Conservation (phyloP, 108 stramenopile species). For the Epipyxis sp. region DNA sequence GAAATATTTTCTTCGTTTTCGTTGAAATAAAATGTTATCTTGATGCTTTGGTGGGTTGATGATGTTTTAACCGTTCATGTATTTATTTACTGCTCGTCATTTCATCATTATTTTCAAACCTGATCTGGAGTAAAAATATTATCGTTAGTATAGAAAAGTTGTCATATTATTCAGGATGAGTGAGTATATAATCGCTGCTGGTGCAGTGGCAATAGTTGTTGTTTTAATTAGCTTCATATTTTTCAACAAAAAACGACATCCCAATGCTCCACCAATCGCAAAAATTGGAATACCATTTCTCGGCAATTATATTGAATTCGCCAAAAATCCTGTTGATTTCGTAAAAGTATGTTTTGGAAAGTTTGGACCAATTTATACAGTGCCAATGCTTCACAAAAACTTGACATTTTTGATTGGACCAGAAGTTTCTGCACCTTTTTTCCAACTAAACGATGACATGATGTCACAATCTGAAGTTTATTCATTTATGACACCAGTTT, state of each 20-base stretch:
- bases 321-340: slow-evolving; percentile 80
- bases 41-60: too few species aligned
- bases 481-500: slow-evolving; percentile 96
- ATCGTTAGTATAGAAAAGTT: too few species aligned
- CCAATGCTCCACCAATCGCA: slow-evolving; percentile 50
- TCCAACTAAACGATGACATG: slow-evolving; percentile 80
- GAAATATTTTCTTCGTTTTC: too few species aligned
- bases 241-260: neutral
- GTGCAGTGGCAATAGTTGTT: too few species aligned
- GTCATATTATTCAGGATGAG: too few species aligned
- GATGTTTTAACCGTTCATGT: too few species aligned
- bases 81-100: too few species aligned
- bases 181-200: too few species aligned
- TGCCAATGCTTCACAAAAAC: slow-evolving; percentile 81
- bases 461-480: slow-evolving; percentile 90
- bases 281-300: slow-evolving; percentile 66
- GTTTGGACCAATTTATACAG: slow-evolving; percentile 84
- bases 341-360: slow-evolving; percentile 62
- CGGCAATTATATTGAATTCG: slow-evolving; percentile 78
- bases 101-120: too few species aligned
- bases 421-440: slow-evolving; percentile 90
- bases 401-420: slow-evolving; percentile 96
- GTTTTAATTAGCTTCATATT: too few species aligned
- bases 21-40: too few species aligned
- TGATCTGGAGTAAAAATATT: too few species aligned